phyloP scores from a whole-genome alignment of 345 rosid species.

The Alliaria petiolata region DNA sequence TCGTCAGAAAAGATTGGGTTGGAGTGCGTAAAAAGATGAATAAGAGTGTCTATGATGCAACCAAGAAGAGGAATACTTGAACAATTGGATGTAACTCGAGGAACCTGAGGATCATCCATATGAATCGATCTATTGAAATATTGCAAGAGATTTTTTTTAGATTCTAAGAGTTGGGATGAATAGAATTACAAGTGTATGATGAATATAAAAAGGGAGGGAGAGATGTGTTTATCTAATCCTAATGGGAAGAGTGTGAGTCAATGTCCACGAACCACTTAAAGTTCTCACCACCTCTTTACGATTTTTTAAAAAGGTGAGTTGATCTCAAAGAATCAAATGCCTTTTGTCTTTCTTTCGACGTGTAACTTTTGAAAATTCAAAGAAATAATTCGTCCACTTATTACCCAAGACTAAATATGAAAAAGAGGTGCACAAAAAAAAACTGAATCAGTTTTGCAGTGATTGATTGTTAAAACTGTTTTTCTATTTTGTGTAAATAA shows the following conservation, averaged over 20 bases:
- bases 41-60: slow-evolving; percentile 25
- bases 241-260: slow-evolving; percentile 9
- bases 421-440: no score
- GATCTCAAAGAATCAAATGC: no score
- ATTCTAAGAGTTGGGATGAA: background rate
- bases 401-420: no score
- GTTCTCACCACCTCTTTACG: slow-evolving; percentile 1
- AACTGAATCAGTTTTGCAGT: no score
- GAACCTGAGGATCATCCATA: slow-evolving; percentile 25
- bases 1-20: background rate
- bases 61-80: slow-evolving; percentile 27
- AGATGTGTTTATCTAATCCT: background rate
- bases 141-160: background rate
- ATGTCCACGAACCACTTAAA: slow-evolving; percentile 15
- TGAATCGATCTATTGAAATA: background rate
- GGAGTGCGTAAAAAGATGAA: slow-evolving; percentile 1
- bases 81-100: background rate
- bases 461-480: no score
- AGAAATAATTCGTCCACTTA: no score
- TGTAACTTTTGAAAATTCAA: no score
- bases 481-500: no score
- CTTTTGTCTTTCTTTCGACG: no score
- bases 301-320: background rate
- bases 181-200: background rate
- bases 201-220: background rate